Evolutionary conservation across 495 filamentous ascomycete species (phyloP), one percentile per base, ranked within the genome.

Genomic region (Cenococcum geophilum): DNA sequence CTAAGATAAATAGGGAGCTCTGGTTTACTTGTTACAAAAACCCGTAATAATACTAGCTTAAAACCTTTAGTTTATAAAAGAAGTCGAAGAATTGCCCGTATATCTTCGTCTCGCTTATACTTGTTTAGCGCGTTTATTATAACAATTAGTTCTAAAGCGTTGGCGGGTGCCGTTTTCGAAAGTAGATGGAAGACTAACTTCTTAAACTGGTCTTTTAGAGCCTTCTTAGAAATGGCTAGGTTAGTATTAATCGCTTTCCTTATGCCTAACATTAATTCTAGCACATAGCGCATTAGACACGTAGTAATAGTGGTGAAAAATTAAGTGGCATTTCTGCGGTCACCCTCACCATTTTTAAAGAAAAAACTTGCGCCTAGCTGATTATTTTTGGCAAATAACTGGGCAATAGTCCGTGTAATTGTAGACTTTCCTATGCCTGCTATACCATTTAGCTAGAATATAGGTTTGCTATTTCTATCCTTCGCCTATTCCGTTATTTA

Each of bases 11-110:
- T 70, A 35, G 57, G 69, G 48, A 67, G 61, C 57, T 73, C 72
- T 53, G 70, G 71, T 63, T 63, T 66, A 66, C 73, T 75, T 36
- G 73, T 71, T 35, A 74, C 48, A 54, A 75, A 65, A 34, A 73
- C 42, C 21, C 70, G 65, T 0, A 73, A 58, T 14, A n/a, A n/a
- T n/a, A n/a, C n/a, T n/a, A n/a, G n/a, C n/a, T n/a, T n/a, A n/a
- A n/a, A n/a, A n/a, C n/a, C 57, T 52, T 61, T 60, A 50, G 62
- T 32, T 49, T 67, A 27, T 16, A 67, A 48, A 27, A 74, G 56
- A 22, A 73, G 56, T 51, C 62, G 62, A 42, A 73, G 47, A 49
- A 75, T 70, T 10, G 55, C 27, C 45, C 53, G 42, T 27, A 69
- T 56, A 49, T 73, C 60, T 5, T 61, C 23, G 11, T 64, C 58